phyloP scores from a whole-genome alignment of 75 land plant species.

The Picea sitchensis region DNA sequence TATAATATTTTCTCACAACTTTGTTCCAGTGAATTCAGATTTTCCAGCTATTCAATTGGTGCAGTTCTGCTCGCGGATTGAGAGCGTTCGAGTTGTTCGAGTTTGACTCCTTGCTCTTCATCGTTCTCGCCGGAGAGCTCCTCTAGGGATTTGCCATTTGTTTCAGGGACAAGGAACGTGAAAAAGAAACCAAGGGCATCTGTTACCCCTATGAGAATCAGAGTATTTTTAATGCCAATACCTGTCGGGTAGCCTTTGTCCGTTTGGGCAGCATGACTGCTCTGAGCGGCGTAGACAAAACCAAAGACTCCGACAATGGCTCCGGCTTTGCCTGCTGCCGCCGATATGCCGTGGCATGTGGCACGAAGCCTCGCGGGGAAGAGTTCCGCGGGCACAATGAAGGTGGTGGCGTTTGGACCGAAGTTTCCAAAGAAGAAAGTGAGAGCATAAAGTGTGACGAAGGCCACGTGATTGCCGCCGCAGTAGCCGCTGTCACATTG shows the following conservation, averaged over 20 bases:
- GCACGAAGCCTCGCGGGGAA: slow-evolving; percentile 50
- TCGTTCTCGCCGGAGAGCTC: slow-evolving; percentile 28
- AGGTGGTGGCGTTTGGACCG: slow-evolving; percentile 36
- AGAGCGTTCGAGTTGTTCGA: too few relatives aligned
- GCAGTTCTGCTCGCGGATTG: too few relatives aligned
- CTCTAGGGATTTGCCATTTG: slow-evolving; percentile 42
- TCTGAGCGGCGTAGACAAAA: slow-evolving; percentile 51
- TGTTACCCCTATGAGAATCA: slow-evolving; percentile 23
- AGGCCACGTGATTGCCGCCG: slow-evolving; percentile 15
- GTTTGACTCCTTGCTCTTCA: background rate
- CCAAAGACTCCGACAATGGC: slow-evolving; percentile 51
- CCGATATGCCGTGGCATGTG: slow-evolving; percentile 53
- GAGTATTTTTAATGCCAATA: slow-evolving; percentile 37
- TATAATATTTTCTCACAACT: too few relatives aligned
- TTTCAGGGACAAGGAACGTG: slow-evolving; percentile 48
- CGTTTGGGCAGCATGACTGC: slow-evolving; percentile 11
- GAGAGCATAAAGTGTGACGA: slow-evolving; percentile 26
- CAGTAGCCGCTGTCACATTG: slow-evolving; percentile 13
- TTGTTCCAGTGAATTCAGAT: too few relatives aligned
- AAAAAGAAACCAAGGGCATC: slow-evolving; percentile 35
- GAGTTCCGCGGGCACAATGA: slow-evolving; percentile 54
- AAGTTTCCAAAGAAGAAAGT: slow-evolving; percentile 32
- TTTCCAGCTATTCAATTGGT: too few relatives aligned
- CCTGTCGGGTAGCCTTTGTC: slow-evolving; percentile 42
- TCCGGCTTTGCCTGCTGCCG: slow-evolving; percentile 48